These are phyloP conservation scores for Boechera divaricarpa DNA, from an alignment of 345 rosid species.

Conservation along the genomic window DNA sequence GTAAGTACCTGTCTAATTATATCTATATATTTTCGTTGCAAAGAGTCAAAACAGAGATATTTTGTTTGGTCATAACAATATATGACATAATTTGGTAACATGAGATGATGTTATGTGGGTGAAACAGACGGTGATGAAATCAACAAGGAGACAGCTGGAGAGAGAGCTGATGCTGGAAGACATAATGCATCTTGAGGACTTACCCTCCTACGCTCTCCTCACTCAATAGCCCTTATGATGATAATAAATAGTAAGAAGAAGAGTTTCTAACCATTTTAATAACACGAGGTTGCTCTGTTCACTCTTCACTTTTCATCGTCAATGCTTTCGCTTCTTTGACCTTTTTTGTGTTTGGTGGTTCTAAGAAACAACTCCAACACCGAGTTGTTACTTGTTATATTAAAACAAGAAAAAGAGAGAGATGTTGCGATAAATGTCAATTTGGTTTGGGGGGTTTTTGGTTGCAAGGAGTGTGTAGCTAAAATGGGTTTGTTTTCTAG, in stretches of 20 bases:
- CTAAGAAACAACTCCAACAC: constrained; percentile 9
- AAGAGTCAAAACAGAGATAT: neutral
- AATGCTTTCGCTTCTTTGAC: constrained; percentile 4
- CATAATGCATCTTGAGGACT: constrained; percentile 69
- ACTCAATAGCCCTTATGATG: constrained; percentile 34
- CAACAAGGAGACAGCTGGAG: constrained; percentile 89
- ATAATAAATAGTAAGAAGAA: constrained; percentile 27
- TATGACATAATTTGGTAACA: too few species aligned
- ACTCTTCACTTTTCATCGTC: constrained; percentile 8
- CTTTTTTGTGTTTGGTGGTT: constrained; percentile 31
- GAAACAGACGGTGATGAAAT: constrained; percentile 74
- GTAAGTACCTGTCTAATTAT: constrained; percentile 44
- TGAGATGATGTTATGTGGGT: neutral
- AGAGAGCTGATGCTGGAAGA: constrained; percentile 91
- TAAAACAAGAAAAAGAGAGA: constrained; percentile 18
- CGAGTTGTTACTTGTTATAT: constrained; percentile 29
- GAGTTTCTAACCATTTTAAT: constrained; percentile 33
- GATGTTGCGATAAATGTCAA: constrained; percentile 5
- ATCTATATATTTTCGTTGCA: neutral
- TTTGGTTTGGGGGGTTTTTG: neutral
- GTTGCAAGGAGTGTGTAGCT: constrained; percentile 34
- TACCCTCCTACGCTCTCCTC: constrained; percentile 83
- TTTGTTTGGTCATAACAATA: neutral
- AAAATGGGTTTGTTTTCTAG: constrained; percentile 30
- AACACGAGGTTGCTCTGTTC: constrained; percentile 36